Evolutionary conservation across 164 flowering plant species (phyloP).

Genomic region (Tetrastigma voinierianum): DNA sequence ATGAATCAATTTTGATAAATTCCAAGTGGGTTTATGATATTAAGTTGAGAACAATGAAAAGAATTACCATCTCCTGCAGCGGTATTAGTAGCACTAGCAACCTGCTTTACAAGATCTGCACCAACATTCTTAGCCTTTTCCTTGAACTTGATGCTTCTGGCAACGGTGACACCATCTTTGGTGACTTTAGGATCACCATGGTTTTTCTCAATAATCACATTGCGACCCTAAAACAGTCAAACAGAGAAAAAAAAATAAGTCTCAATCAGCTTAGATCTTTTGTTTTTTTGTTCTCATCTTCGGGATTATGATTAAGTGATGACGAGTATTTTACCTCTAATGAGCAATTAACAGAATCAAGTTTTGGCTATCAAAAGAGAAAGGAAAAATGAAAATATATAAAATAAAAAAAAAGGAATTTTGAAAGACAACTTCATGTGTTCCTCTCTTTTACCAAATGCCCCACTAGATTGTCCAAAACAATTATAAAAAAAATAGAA

Average conservation of each 20-base stretch:
- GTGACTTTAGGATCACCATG: constrained; percentile 69
- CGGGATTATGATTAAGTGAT: not conserved
- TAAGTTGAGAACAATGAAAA: not conserved
- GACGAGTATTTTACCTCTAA: not conserved
- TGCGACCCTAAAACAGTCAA: constrained; percentile 61
- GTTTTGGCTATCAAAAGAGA: not conserved
- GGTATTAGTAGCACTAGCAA: constrained; percentile 79
- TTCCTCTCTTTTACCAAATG: not conserved
- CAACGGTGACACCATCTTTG: constrained; percentile 95
- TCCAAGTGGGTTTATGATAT: not conserved
- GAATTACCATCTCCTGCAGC: constrained; percentile 89
- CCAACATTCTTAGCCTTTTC: constrained; percentile 82
- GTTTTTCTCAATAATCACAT: constrained; percentile 74
- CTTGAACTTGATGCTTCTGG: constrained; percentile 74
- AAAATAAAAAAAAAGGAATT: not conserved
- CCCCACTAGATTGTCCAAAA: not conserved
- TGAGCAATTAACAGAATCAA: not conserved
- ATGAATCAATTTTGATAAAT: not conserved
- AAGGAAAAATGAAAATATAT: no score
- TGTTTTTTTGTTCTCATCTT: not conserved
- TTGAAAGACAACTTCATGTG: not conserved
- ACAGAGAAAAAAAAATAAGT: not conserved
- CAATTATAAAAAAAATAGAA: not conserved
- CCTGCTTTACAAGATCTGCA: constrained; percentile 90
- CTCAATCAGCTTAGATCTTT: not conserved